phyloP scores from a whole-genome alignment of 2,329 filamentous ascomycete genomes.

The Epichloe gansuensis region DNA sequence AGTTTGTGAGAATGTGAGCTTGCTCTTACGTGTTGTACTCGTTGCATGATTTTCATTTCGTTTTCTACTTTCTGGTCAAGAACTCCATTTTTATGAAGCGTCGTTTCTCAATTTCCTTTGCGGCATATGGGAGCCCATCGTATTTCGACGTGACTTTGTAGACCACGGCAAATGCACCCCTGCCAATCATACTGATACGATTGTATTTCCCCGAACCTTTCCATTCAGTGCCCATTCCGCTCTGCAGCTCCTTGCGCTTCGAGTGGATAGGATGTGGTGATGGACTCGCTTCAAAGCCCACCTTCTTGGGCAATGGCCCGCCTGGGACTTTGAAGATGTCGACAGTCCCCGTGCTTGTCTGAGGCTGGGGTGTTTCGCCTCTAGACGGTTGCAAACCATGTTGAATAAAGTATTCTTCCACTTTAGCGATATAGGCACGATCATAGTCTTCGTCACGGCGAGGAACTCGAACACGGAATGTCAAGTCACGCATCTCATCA shows the following conservation, averaged over 20 bases:
- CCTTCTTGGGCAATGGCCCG: slow-evolving; percentile 5
- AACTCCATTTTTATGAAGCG: slow-evolving; percentile 87
- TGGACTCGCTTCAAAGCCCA: slow-evolving; percentile 2
- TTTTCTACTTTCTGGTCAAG: slow-evolving; percentile 89
- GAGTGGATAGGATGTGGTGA: slow-evolving; percentile 7
- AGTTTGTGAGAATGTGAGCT: background rate
- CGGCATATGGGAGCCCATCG: slow-evolving; percentile 73
- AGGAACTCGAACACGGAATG: slow-evolving; percentile 79
- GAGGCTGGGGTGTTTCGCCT: slow-evolving; percentile 25
- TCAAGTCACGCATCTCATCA: slow-evolving; percentile 45
- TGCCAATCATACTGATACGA: slow-evolving; percentile 68
- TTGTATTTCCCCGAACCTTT: slow-evolving; percentile 78
- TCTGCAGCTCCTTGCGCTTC: slow-evolving; percentile 15
- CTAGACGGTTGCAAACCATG: slow-evolving; percentile 30
- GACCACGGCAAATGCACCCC: slow-evolving; percentile 89
- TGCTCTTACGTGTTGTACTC: slow-evolving; percentile 61
- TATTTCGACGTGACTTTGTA: slow-evolving; percentile 81
- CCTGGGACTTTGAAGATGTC: slow-evolving; percentile 21
- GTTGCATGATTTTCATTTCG: slow-evolving; percentile 92
- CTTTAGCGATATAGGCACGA: slow-evolving; percentile 54
- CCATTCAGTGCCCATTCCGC: slow-evolving; percentile 51
- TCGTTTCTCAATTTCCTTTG: slow-evolving; percentile 89
- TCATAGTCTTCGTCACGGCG: slow-evolving; percentile 55
- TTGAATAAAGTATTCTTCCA: slow-evolving; percentile 50
- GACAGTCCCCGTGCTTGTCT: slow-evolving; percentile 27